These are phyloP conservation scores for Kondoa subrosea DNA, from an alignment of 768 basidiomycete species.

Conservation along the genomic window DNA sequence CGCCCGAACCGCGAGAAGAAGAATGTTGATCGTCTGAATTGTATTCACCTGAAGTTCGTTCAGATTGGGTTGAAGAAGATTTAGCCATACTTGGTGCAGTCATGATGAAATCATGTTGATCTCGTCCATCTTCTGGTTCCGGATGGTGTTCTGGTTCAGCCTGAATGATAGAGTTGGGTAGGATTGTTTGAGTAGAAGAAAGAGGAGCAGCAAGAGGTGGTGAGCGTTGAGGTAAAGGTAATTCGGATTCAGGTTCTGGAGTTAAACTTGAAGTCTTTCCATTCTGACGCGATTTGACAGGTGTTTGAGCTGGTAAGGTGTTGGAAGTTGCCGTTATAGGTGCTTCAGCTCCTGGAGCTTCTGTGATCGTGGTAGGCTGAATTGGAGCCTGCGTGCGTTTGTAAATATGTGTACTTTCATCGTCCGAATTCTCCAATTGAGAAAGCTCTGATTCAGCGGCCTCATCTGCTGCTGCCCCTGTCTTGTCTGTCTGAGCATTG, in stretches of 20 bases:
- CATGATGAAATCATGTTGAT: no score
- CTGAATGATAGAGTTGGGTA: no score
- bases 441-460: not conserved
- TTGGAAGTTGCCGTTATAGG: no score
- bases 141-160: no score
- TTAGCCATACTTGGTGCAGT: no score
- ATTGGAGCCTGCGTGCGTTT: no score
- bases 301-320: not conserved
- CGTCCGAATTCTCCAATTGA: not conserved
- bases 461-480: not conserved
- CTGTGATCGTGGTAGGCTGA: no score
- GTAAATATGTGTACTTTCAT: not conserved
- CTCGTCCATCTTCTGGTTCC: not conserved
- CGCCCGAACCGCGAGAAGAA: no score
- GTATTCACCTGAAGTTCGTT: no score
- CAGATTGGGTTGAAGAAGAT: no score
- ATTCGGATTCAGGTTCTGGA: not conserved
- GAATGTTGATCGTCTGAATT: no score
- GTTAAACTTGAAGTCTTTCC: not conserved
- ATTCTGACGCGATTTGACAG: not conserved
- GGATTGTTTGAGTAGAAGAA: not conserved
- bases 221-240: not conserved
- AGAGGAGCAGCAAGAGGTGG: not conserved
- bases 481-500: not conserved
- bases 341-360: no score